phyloP scores from a whole-genome alignment of 2,329 filamentous ascomycete genomes.

The Endoconidiophora polonica region DNA sequence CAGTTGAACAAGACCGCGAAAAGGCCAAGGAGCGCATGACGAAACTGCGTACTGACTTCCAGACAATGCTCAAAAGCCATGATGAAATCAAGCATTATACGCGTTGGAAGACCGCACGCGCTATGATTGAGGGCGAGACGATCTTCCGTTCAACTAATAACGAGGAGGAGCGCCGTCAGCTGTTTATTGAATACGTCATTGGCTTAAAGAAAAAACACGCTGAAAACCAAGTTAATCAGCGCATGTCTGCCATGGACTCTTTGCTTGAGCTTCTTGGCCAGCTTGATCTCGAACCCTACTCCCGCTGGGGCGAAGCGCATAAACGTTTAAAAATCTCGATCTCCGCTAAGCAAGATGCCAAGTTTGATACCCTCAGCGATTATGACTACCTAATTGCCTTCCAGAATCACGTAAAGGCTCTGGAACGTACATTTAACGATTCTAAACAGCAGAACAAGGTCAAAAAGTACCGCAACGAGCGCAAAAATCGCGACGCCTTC shows the following conservation, averaged over 20 bases:
- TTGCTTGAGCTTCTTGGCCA: slow-evolving; percentile 61
- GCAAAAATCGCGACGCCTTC: slow-evolving; percentile 73
- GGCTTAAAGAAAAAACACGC: slow-evolving; percentile 67
- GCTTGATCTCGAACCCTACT: slow-evolving; percentile 79
- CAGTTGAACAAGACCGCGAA: slow-evolving; percentile 84
- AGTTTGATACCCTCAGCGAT: slow-evolving; percentile 71
- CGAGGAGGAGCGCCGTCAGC: slow-evolving; percentile 70
- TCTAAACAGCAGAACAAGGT: slow-evolving; percentile 76
- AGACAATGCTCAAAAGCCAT: slow-evolving; percentile 87
- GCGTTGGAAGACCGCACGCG: slow-evolving; percentile 87
- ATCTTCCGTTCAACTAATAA: slow-evolving; percentile 84
- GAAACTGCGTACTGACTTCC: slow-evolving; percentile 86
- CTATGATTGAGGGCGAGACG: slow-evolving; percentile 86
- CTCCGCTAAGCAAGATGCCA: slow-evolving; percentile 52
- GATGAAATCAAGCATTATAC: slow-evolving; percentile 96
- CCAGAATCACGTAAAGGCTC: slow-evolving; percentile 82
- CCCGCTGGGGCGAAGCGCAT: slow-evolving; percentile 84
- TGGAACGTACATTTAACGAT: slow-evolving; percentile 86
- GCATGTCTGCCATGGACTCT: slow-evolving; percentile 71
- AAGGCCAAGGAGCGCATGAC: slow-evolving; percentile 81
- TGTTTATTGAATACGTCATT: slow-evolving; percentile 86
- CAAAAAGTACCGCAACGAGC: slow-evolving; percentile 62
- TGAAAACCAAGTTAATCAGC: slow-evolving; percentile 54
- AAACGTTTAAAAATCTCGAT: slow-evolving; percentile 38
- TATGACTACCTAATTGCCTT: slow-evolving; percentile 86